Conservation (phyloP, 129 eudicot species). For the Lactuca saligna region DNA sequence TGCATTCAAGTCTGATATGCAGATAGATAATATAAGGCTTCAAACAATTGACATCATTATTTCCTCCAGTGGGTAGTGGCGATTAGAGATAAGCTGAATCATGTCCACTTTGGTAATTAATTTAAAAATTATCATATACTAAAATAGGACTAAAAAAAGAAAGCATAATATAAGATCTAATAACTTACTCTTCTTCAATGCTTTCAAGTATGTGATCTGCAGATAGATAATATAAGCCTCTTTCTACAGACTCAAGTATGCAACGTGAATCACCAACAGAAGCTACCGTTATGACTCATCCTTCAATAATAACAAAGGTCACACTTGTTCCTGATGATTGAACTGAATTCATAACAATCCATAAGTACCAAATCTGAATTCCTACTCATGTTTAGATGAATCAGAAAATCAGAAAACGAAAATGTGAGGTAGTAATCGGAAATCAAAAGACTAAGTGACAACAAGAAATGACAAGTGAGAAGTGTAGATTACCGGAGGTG, state of each 20-base stretch:
- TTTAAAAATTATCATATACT: neutral
- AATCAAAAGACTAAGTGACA: no score
- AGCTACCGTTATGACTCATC: slow-evolving; percentile 89
- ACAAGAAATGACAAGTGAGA: no score
- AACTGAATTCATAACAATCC: slow-evolving; percentile 45
- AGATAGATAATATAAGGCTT: slow-evolving; percentile 66
- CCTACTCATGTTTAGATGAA: no score
- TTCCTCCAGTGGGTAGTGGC: no score
- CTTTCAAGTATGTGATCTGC: slow-evolving; percentile 97
- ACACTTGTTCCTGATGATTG: slow-evolving; percentile 96
- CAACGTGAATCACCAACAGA: slow-evolving; percentile 99
- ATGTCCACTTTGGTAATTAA: neutral
- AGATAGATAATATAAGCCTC: slow-evolving; percentile 74
- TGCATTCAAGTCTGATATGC: slow-evolving; percentile 97
- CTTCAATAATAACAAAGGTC: slow-evolving; percentile 89
- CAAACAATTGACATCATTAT: no score
- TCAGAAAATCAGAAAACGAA: no score
- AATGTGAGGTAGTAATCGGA: no score
- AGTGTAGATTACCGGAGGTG: no score
- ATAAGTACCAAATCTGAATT: neutral
- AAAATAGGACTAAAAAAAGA: slow-evolving; percentile 1
- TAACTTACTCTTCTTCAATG: slow-evolving; percentile 83
- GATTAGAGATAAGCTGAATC: no score
- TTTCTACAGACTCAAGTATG: slow-evolving; percentile 93
- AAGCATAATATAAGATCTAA: slow-evolving; percentile 14